Conservation (phyloP, 140 eudicot genomes). For the Senecio squalidus region DNA sequence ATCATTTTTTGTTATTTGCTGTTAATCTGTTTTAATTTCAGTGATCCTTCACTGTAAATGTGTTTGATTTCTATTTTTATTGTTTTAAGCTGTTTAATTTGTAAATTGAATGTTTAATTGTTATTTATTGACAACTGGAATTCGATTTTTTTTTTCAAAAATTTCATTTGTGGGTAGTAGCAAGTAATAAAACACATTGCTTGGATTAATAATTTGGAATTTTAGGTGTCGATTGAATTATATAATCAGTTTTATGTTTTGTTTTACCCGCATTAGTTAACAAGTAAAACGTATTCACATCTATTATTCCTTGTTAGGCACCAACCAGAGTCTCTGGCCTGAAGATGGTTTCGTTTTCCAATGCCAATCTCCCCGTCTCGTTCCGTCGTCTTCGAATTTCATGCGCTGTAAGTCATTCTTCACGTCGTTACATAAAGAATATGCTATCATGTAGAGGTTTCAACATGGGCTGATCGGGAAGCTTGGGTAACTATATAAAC, state of each 20-base stretch:
- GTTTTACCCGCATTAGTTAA: no score
- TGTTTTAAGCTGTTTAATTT: no score
- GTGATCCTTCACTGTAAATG: no score
- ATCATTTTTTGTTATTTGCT: no score
- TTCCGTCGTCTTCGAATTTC: slow-evolving; percentile 31
- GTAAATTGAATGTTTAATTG: background rate
- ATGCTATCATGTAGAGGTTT: background rate
- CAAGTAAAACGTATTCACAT: background rate
- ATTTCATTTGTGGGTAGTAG: slow-evolving; percentile 1
- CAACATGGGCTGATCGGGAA: no score
- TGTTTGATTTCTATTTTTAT: no score
- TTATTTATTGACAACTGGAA: background rate
- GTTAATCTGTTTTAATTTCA: no score
- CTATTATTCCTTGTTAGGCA: slow-evolving; percentile 14
- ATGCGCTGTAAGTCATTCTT: slow-evolving; percentile 31
- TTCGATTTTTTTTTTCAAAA: background rate
- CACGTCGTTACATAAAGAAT: background rate
- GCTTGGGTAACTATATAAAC: no score
- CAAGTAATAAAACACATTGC: slow-evolving; percentile 1
- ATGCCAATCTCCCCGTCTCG: slow-evolving; percentile 23
- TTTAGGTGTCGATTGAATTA: background rate
- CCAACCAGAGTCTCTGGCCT: slow-evolving; percentile 31
- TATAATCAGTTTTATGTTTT: no score
- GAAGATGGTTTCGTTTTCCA: slow-evolving; percentile 31
- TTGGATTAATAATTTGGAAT: background rate